Conservation (phyloP, 352 stramenopile genomes). For the Globisporangium camurandrum region DNA sequence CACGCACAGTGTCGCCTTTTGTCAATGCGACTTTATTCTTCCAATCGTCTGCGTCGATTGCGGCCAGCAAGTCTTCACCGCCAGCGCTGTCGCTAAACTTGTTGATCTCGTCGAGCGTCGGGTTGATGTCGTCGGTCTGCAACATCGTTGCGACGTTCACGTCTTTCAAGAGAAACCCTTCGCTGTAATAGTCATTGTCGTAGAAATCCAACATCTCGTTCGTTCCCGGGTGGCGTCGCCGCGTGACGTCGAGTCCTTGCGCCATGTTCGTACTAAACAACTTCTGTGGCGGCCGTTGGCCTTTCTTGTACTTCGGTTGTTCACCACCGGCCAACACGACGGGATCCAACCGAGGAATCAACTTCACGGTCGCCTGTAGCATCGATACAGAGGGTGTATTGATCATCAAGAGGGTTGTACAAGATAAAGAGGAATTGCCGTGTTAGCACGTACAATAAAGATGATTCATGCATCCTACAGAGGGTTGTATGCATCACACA, state of each 20-base stretch:
- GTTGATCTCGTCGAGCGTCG: conserved; percentile 85
- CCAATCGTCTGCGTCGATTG: conserved; percentile 78
- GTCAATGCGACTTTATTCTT: conserved; percentile 87
- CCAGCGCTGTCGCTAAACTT: conserved; percentile 79
- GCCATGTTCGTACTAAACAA: conserved; percentile 72
- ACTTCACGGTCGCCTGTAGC: conserved; percentile 69
- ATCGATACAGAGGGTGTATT: not conserved
- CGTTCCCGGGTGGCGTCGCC: conserved; percentile 60
- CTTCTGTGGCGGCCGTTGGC: conserved; percentile 80
- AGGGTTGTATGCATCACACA: too few species aligned
- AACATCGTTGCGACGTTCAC: conserved; percentile 85
- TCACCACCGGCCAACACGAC: conserved; percentile 67
- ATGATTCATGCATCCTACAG: too few species aligned
- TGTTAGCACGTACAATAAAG: too few species aligned
- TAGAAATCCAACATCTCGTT: conserved; percentile 86
- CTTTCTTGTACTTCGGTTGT: conserved; percentile 86
- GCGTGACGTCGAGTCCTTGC: conserved; percentile 46
- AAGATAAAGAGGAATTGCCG: not conserved
- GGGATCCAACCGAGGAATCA: conserved; percentile 77
- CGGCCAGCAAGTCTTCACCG: conserved; percentile 55
- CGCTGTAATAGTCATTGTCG: conserved; percentile 85
- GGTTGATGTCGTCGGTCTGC: conserved; percentile 78
- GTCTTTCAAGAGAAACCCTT: conserved; percentile 85
- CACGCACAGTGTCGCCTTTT: conserved; percentile 83
- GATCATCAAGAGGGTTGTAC: not conserved